Percentiles rank a stretch among this genome's conserved stretches.
These are phyloP conservation scores for Sphenostylis stenocarpa DNA, from an alignment of 306 rosid species.

Conservation along the genomic window DNA sequence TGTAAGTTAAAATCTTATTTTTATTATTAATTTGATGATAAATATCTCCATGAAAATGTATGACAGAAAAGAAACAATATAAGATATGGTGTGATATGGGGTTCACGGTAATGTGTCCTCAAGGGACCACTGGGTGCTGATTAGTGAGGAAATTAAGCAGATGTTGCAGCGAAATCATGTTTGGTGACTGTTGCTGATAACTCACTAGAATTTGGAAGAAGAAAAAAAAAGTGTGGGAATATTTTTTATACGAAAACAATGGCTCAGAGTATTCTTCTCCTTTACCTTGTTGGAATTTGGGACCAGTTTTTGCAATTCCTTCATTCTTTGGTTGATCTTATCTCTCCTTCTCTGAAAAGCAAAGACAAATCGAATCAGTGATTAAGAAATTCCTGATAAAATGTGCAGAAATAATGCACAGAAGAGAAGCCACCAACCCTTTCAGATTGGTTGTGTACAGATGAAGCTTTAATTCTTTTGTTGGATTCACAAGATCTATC, in stretches of 20 bases:
- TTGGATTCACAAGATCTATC: slow-evolving; percentile 52
- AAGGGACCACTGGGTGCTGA: slow-evolving; percentile 29
- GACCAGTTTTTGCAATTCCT: slow-evolving; percentile 74
- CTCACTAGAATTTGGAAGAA: not conserved
- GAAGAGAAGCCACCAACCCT: slow-evolving; percentile 27
- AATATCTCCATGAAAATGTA: not conserved
- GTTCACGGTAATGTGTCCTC: not conserved
- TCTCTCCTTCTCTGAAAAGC: slow-evolving; percentile 71
- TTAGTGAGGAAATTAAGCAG: not conserved
- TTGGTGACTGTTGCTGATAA: not conserved
- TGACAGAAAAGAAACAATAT: not conserved
- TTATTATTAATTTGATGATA: no score
- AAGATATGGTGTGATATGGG: not conserved
- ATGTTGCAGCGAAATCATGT: not conserved
- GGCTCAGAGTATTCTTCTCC: not conserved
- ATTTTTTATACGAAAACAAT: not conserved
- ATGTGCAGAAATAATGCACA: not conserved
- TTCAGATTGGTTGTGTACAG: slow-evolving; percentile 75
- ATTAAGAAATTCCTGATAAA: not conserved
- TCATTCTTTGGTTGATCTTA: slow-evolving; percentile 78
- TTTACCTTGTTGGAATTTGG: slow-evolving; percentile 84
- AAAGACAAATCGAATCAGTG: not conserved
- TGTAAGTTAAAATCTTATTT: no score
- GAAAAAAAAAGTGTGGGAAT: not conserved
- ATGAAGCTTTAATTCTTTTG: slow-evolving; percentile 66